Evolutionary conservation across 305 asterid genomes (phyloP).

Genomic region (Euphrasia arctica): DNA sequence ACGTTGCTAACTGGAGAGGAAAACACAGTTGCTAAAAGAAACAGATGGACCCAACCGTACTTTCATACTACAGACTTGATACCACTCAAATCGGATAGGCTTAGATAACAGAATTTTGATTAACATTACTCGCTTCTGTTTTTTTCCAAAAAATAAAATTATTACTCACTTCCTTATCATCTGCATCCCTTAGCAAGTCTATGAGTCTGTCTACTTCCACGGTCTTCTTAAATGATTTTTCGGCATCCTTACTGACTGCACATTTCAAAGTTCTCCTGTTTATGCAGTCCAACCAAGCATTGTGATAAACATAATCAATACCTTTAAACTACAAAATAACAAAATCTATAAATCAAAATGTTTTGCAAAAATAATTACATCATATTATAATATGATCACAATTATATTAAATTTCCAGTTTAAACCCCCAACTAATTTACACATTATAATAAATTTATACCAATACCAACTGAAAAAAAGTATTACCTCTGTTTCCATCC

Average conservation of each 20-base stretch:
- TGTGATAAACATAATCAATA: constrained; percentile 31
- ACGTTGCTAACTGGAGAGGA: not conserved
- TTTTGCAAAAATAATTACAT: constrained; percentile 3
- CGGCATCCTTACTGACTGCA: constrained; percentile 79
- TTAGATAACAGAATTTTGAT: constrained; percentile 7
- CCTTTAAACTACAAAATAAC: constrained; percentile 26
- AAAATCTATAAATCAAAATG: not conserved
- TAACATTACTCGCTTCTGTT: not conserved
- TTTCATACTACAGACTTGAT: too few species aligned
- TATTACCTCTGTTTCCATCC: constrained; percentile 48
- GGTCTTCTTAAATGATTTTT: constrained; percentile 69
- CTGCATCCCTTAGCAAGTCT: constrained; percentile 73
- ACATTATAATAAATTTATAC: not conserved
- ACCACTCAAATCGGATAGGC: constrained; percentile 7
- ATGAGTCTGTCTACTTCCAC: constrained; percentile 85
- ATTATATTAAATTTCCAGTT: not conserved
- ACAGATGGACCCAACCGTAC: not conserved
- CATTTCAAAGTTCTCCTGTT: constrained; percentile 73
- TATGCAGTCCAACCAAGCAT: constrained; percentile 51
- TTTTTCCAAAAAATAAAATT: too few species aligned
- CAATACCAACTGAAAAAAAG: not conserved
- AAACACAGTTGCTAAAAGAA: not conserved
- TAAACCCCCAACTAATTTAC: not conserved
- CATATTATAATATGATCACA: constrained; percentile 15
- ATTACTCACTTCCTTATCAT: constrained; percentile 70